Evolutionary conservation across 306 rosid species (phyloP), one percentile per base, ranked within the genome.

Genomic region (Sicyos baderoa): DNA sequence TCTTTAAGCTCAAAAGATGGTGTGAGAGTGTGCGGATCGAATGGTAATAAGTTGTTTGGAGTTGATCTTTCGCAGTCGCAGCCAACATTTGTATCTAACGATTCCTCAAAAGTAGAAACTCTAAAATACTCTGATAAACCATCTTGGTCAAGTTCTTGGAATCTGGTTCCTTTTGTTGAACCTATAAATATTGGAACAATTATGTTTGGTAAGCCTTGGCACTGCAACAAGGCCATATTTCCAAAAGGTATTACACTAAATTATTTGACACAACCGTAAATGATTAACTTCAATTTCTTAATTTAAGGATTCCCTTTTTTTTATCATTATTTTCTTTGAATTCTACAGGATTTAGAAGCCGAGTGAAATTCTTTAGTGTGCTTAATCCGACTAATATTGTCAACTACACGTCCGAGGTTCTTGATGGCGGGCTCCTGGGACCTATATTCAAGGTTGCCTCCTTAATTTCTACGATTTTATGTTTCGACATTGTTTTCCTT

Each of bases 401-500:
- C 74, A 80, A 79, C 81, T 94, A 90, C 78, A 72, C 82, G 58
- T 94, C 94, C 54, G 91, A 90, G 86, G 96, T 94, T 49, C 68
- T 88, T 57, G 91, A 90, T 84, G 94, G 89, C 48, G 97, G 97
- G 59, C 75, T 88, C 47, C 85, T 90, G 68, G 95, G 99, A 48
- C 99, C 99, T 56, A 81, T 90, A 71, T 94, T 90, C 77, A 85
- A 88, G 96, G 99, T 75, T 45, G 51, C 73, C 79, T 61, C 62
- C 50, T 51, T 77, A 54, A 57, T 50, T 54, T 45, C 70, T n/a
- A 18, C 70, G 10, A 64, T 40, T 59, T 58, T 15, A 19, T 29
- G 35, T 66, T 49, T 45, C 59, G 47, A 42, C 62, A 74, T 68
- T 68, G n/a, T 32, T 74, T 76, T 44, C 59, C 59, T 72, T 61